Percentiles rank a stretch among this genome's conserved stretches.
phyloP scores from a whole-genome alignment of 2,329 filamentous ascomycete genomes.

The Geosmithia flava region DNA sequence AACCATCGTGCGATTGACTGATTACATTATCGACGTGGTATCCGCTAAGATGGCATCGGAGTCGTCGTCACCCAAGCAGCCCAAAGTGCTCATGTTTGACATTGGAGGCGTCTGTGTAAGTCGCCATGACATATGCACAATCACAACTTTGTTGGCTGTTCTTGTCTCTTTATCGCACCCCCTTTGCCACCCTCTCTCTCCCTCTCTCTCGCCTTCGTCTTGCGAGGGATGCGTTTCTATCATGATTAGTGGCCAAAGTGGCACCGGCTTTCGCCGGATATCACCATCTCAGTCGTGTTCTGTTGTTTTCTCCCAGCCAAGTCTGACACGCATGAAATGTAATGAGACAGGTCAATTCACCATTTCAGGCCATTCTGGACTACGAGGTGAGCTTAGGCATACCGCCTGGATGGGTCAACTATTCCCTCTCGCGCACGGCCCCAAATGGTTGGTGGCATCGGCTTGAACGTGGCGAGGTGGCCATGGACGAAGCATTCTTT shows the following conservation, averaged over 20 bases:
- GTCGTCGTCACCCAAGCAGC: slow-evolving; percentile 23
- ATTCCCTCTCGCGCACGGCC: slow-evolving; percentile 67
- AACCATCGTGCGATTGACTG: slow-evolving; percentile 1
- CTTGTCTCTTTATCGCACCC: not conserved
- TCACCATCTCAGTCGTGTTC: not conserved
- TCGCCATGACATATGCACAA: slow-evolving; percentile 10
- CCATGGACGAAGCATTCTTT: slow-evolving; percentile 66
- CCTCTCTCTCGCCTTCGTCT: not conserved
- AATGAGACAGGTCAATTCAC: slow-evolving; percentile 60
- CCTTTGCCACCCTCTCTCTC: not conserved
- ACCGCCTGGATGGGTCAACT: slow-evolving; percentile 83
- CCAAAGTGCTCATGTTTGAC: slow-evolving; percentile 79
- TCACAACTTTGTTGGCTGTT: too few species aligned
- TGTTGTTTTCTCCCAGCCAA: not conserved
- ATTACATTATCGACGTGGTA: slow-evolving; percentile 17
- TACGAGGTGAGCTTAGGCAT: slow-evolving; percentile 71
- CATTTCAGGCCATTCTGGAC: slow-evolving; percentile 85
- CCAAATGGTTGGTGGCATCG: slow-evolving; percentile 79
- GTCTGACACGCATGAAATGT: not conserved
- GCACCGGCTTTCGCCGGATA: too few species aligned
- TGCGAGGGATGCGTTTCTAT: not conserved
- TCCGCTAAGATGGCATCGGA: slow-evolving; percentile 8
- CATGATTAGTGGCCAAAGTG: not conserved
- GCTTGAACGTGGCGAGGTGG: slow-evolving; percentile 73
- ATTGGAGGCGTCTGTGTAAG: slow-evolving; percentile 94